These are phyloP conservation scores for Aspergillus neotritici DNA, from an alignment of 2,329 filamentous ascomycete genomes.

Conservation along the genomic window DNA sequence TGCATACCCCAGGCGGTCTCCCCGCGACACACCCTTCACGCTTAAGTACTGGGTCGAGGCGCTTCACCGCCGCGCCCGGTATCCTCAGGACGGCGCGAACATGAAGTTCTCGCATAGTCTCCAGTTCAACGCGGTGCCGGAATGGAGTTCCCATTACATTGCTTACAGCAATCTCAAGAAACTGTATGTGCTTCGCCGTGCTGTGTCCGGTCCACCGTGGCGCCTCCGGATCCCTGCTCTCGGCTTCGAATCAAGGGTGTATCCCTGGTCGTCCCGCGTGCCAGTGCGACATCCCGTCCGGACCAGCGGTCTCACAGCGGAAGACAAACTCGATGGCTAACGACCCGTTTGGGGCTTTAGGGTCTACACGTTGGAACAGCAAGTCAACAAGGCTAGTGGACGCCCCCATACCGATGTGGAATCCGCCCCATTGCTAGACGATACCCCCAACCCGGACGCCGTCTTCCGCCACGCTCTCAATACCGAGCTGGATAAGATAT, in stretches of 20 bases:
- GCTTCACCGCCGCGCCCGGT: slow-evolving; percentile 22
- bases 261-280: too few relatives aligned
- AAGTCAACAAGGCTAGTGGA: slow-evolving; percentile 57
- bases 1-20: background rate
- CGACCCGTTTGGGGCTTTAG: slow-evolving; percentile 40
- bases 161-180: slow-evolving; percentile 99
- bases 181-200: slow-evolving; percentile 57
- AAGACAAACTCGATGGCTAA: slow-evolving; percentile 3
- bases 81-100: slow-evolving; percentile 53
- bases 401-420: slow-evolving; percentile 64
- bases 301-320: background rate
- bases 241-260: too few relatives aligned
- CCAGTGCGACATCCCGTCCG: slow-evolving; percentile 5
- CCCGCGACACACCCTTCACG: slow-evolving; percentile 11
- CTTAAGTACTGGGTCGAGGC: slow-evolving; percentile 32
- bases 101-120: slow-evolving; percentile 99
- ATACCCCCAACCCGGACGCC: slow-evolving; percentile 64
- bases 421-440: slow-evolving; percentile 71
- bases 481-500: slow-evolving; percentile 88
- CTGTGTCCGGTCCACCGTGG: background rate
- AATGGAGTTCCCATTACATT: slow-evolving; percentile 98
- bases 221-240: too few relatives aligned
- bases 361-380: slow-evolving; percentile 92
- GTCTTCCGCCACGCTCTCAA: slow-evolving; percentile 78
- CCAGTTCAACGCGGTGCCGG: slow-evolving; percentile 99